A percentile compares a stretch with the other conserved stretches of the same genome.
Evolutionary conservation across 495 filamentous ascomycete genomes (phyloP).

Genomic region (Hyaloscypha finlandica): DNA sequence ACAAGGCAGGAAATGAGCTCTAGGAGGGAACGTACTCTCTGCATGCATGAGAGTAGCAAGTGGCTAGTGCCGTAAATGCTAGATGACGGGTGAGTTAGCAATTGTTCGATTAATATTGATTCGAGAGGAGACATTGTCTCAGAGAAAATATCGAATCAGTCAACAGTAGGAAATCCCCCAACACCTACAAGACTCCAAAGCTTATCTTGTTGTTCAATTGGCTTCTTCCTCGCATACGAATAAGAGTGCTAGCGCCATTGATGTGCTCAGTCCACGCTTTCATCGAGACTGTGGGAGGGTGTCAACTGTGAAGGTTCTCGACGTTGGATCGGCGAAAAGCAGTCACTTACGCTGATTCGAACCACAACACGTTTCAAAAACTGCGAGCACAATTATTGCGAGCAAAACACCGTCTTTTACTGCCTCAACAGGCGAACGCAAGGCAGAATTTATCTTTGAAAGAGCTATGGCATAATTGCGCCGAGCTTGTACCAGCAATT

Average conservation of each 20-base stretch:
- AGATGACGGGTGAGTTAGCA: too few species aligned
- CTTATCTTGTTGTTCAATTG: conserved; percentile 55
- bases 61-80: conserved; percentile 49
- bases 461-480: conserved; percentile 50
- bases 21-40: conserved; percentile 24
- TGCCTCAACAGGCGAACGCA: conserved; percentile 53
- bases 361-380: conserved; percentile 54
- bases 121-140: too few species aligned
- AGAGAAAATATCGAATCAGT: too few species aligned
- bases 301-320: neutral
- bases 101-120: too few species aligned
- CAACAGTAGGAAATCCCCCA: too few species aligned
- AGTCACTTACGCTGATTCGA: conserved; percentile 33
- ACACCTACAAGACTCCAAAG: conserved; percentile 48
- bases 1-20: too few species aligned
- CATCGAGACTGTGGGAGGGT: conserved; percentile 37
- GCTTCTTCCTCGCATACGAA: conserved; percentile 54
- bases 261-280: conserved; percentile 61
- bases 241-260: conserved; percentile 56
- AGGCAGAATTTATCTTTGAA: conserved; percentile 49
- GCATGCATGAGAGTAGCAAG: conserved; percentile 42
- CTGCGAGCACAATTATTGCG: conserved; percentile 57
- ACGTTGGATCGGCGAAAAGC: neutral
- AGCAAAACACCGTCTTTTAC: conserved; percentile 61
- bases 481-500: conserved; percentile 41